These are phyloP conservation scores for Solanum infundibuliforme DNA, from an alignment of 257 asterid genomes.

Conservation along the genomic window DNA sequence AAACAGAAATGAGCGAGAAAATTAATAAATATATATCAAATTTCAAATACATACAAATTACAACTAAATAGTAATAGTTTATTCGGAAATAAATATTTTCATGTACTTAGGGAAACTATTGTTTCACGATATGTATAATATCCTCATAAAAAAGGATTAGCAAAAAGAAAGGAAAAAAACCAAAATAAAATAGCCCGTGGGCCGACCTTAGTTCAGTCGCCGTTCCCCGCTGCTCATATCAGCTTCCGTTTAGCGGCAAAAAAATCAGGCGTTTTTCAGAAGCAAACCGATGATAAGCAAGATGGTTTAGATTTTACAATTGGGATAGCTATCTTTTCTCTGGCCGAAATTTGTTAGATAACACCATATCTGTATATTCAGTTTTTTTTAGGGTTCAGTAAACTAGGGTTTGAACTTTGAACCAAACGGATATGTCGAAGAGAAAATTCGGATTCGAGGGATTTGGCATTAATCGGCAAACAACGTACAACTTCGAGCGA, in stretches of 20 bases:
- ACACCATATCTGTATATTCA: not conserved
- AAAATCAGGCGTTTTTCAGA: not conserved
- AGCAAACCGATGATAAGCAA: not conserved
- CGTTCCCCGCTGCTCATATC: not conserved
- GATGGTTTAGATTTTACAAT: not conserved
- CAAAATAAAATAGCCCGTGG: not conserved
- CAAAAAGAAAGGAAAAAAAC: not conserved
- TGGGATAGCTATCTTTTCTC: not conserved
- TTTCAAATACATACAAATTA: too few species aligned
- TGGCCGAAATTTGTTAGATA: not conserved
- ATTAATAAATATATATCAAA: too few species aligned
- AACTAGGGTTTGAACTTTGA: constrained; percentile 11
- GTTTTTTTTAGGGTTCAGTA: not conserved
- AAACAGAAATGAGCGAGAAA: too few species aligned
- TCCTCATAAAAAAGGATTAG: not conserved
- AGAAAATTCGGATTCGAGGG: constrained; percentile 95
- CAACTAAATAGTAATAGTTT: not conserved
- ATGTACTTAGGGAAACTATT: not conserved
- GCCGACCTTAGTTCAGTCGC: not conserved
- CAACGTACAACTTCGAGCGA: constrained; percentile 77
- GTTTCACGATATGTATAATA: not conserved
- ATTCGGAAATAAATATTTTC: too few species aligned
- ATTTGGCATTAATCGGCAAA: constrained; percentile 77
- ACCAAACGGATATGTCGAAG: constrained; percentile 46
- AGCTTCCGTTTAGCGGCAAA: not conserved